Base-by-base conservation (phyloP, 1,284 basidiomycete species). In the Uromyces viciae-fabae region DNA sequence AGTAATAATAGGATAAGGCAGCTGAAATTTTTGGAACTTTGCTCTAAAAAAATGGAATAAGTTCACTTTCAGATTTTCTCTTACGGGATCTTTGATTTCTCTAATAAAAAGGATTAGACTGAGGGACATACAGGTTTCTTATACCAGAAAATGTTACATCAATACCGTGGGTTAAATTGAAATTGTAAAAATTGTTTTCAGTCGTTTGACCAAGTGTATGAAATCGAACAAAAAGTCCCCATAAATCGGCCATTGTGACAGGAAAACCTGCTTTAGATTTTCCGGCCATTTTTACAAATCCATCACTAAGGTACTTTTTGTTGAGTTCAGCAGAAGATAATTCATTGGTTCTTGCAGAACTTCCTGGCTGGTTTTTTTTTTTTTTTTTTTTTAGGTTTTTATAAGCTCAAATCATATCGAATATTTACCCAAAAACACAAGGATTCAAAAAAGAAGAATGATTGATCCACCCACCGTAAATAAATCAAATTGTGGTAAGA, bases 1-100 rank as follows among this genome's bases (percentile, higher is more conserved):
- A 36, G 71, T 73, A 25, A 81, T 74, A 38, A 81, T 81, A 31
- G 78, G 78, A 46, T 73, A 81, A 49, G 78, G 78, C 33, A 74
- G 78, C 33, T 40, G n/a, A 8, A 81, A 74, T 31, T 72, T 40
- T 33, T 43, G 52, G 31, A 79, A 79, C 0, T 40, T 72, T 31
- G 77, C 52, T 8, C 77, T 79, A 64, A 76, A 25, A 22, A 22
- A 56, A 25, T 40, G 42, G 17, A 75, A 40, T 1, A 46, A n/a
- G n/a, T n/a, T n/a, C n/a, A n/a, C n/a, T n/a, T n/a, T n/a, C n/a
- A n/a, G n/a, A n/a, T n/a, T n/a, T n/a, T n/a, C n/a, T n/a, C n/a
- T n/a, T n/a, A 11, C 4, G 2, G 1, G 5, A 4, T 4, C 22
- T 43, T 11, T 3, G 15, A 7, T 69, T 22, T 40, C 43, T 69